A percentile compares a stretch with the other conserved stretches of the same genome.
Evolutionary conservation across 225 moss, liverwort and hornwort genomes (phyloP).

Genomic region (Pseudoscleropodium purum): DNA sequence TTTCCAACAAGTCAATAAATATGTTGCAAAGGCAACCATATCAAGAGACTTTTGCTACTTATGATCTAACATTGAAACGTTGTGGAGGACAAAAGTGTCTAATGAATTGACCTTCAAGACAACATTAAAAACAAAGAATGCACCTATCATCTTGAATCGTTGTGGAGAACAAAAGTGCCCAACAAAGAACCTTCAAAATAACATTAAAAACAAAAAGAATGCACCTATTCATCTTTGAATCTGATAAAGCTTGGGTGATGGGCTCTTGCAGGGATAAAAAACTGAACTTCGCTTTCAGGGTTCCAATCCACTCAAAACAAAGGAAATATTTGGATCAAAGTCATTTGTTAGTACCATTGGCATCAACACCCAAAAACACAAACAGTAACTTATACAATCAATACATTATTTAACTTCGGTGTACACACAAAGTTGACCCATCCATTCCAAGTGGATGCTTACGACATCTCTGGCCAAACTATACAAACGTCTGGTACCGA

Average conservation of each 20-base stretch:
- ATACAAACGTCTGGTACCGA: not conserved
- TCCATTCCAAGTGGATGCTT: not conserved
- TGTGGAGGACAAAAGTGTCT: not conserved
- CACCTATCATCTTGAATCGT: fast-evolving
- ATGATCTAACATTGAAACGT: fast-evolving
- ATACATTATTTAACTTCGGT: not conserved
- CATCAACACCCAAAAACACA: not conserved
- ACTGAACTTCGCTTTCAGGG: not conserved
- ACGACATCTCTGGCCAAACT: not conserved
- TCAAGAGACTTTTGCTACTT: fast-evolving
- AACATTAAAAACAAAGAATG: not conserved
- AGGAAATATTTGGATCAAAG: not conserved
- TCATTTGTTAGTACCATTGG: not conserved
- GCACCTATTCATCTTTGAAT: not conserved
- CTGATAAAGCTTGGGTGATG: not conserved
- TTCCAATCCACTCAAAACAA: not conserved
- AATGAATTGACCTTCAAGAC: not conserved
- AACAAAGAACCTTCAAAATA: not conserved
- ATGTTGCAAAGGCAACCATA: fast-evolving
- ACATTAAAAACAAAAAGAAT: not conserved
- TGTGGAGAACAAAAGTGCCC: not conserved
- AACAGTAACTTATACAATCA: too few species aligned
- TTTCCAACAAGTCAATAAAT: not conserved
- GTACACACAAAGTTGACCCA: not conserved
- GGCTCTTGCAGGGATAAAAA: not conserved